Evolutionary conservation across 2,329 filamentous ascomycete species (phyloP), one percentile per base, ranked within the genome.

Genomic region (Fusarium armeniacum): DNA sequence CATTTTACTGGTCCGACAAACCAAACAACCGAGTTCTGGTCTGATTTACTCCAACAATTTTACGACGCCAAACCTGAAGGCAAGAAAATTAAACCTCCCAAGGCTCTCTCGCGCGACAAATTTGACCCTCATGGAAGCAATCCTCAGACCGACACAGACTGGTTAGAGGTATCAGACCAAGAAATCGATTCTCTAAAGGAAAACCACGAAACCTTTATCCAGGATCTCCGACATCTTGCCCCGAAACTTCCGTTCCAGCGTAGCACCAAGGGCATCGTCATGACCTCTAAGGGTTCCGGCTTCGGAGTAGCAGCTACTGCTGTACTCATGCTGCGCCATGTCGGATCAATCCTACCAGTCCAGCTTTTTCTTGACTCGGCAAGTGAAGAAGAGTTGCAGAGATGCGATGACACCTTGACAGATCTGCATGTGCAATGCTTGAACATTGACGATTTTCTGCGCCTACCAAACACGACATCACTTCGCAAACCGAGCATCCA

Each of bases 251-350:
- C 72, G 0, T 74, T 65, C 32, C 35, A 32, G 2, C 50, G 15
- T 26, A 44, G 46, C 15, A 66, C 70, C 2, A 61, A 60, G 11
- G 72, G 72, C 1, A 35, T 74, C 5, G 72, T 74, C 15, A 73
- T 74, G 24, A 74, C 72, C 5, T 56, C 72, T 0, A 64, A 59
- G 18, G 70, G 68, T 2, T 62, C 65, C 0, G 56, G 38, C 0
- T 51, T 74, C 15, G 72, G 72, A 0, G 67, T 74, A 10, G 72
- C 72, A 33, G 57, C 59, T 18, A 74, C 72, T 3, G 66, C 72
- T 9, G 45, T 74, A 10, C 13, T 66, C 6, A 74, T 74, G 72
- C 53, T 74, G 3, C 65, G 72, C 5, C 61, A 69, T n/a, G 62
- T 63, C 15, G 72, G 72, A 0, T 74, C 72, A 2, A 51, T 52